Conservation (phyloP, 2,329 filamentous ascomycete genomes). For the Colletotrichum agaves region DNA sequence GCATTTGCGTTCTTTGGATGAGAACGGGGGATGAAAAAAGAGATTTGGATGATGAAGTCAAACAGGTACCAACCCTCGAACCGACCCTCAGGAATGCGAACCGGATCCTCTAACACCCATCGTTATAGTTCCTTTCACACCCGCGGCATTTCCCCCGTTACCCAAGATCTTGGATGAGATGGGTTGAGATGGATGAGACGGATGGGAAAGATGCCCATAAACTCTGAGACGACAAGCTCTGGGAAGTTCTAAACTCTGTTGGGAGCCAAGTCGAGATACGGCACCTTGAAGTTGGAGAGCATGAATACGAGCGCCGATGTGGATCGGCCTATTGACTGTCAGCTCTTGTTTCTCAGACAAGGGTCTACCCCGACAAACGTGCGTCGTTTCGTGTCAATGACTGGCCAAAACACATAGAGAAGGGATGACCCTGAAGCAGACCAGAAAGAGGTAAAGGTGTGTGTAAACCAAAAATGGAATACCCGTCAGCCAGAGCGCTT, state of each 20-base stretch:
- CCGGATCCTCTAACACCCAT: conserved; percentile 16
- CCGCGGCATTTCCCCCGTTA: not conserved
- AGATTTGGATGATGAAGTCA: not conserved
- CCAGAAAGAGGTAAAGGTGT: not conserved
- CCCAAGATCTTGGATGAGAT: conserved; percentile 9
- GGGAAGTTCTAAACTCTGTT: conserved; percentile 8
- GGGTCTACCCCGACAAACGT: conserved; percentile 26
- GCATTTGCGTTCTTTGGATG: not conserved
- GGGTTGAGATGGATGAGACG: too few species aligned
- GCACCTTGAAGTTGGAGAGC: not conserved
- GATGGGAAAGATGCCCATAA: not conserved
- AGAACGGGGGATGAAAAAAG: not conserved
- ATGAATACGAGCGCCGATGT: conserved; percentile 11
- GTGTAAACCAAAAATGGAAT: conserved; percentile 23
- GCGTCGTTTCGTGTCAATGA: conserved; percentile 31
- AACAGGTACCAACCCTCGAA: not conserved
- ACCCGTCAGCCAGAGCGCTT: conserved; percentile 35
- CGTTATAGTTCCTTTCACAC: conserved; percentile 6
- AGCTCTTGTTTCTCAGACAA: conserved; percentile 10
- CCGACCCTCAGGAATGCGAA: too few species aligned
- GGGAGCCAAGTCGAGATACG: not conserved
- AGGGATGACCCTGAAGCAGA: conserved; percentile 22
- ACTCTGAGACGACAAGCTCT: conserved; percentile 17
- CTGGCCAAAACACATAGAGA: conserved; percentile 25
- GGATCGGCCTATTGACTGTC: conserved; percentile 14